Evolutionary conservation across 805 yeast genomes (phyloP).

Genomic region (Kodamaea sagamina): DNA sequence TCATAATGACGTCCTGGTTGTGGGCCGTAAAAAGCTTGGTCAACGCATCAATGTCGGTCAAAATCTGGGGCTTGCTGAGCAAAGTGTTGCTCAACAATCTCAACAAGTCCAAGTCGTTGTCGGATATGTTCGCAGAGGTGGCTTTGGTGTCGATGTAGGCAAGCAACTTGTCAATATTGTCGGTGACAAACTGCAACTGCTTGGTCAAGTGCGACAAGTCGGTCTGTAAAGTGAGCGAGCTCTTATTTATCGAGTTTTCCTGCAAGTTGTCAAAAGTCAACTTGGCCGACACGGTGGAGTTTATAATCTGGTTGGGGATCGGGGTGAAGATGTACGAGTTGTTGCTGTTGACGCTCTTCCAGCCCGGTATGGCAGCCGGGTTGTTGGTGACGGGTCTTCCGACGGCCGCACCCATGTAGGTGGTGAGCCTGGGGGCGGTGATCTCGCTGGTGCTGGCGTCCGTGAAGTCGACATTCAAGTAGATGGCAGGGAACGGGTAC

Average conservation of each 20-base stretch:
- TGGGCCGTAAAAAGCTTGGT: conserved; percentile 66
- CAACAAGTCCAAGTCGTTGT: conserved; percentile 61
- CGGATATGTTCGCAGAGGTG: conserved; percentile 38
- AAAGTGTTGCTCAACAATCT: conserved; percentile 62
- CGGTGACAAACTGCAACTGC: conserved; percentile 48
- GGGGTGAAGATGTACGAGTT: conserved; percentile 70
- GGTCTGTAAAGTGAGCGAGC: conserved; percentile 28
- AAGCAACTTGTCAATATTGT: conserved; percentile 51
- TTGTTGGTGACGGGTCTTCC: conserved; percentile 51
- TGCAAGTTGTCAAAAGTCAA: conserved; percentile 52
- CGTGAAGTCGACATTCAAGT: conserved; percentile 67
- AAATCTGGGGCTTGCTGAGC: conserved; percentile 51
- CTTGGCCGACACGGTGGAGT: conserved; percentile 54
- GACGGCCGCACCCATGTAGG: conserved; percentile 78
- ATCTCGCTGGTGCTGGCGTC: conserved; percentile 48
- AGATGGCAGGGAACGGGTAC: conserved; percentile 75
- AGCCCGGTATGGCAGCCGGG: conserved; percentile 34
- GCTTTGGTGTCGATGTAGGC: conserved; percentile 45
- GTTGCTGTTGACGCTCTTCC: conserved; percentile 37
- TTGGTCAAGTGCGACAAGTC: conserved; percentile 47
- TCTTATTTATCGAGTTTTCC: conserved; percentile 34
- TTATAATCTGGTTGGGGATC: conserved; percentile 63
- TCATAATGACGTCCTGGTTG: conserved; percentile 76
- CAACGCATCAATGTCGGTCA: conserved; percentile 52
- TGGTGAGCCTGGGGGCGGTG: conserved; percentile 55